These are phyloP conservation scores for Ettlia oleoabundans DNA, from an alignment of 139 green algal genomes.

Conservation along the genomic window DNA sequence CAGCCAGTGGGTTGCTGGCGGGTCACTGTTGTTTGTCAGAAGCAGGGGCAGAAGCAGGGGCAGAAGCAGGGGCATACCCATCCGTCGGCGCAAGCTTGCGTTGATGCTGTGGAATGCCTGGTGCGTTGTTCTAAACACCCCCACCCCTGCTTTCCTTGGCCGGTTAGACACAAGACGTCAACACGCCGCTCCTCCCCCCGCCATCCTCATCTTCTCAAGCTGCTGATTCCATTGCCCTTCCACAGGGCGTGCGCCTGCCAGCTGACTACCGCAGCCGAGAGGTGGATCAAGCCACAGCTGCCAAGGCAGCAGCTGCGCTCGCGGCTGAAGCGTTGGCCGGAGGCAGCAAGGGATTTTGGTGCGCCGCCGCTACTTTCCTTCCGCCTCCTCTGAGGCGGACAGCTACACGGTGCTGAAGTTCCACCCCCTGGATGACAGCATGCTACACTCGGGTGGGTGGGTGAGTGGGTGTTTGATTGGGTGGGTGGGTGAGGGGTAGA, in stretches of 20 bases:
- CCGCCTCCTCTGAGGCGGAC: slow-evolving; percentile 52
- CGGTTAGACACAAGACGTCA: no score
- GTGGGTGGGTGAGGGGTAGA: neutral
- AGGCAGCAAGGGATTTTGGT: neutral
- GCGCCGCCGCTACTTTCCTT: slow-evolving; percentile 46
- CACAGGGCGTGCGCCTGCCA: neutral
- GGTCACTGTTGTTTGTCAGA: no score
- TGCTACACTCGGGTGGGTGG: slow-evolving; percentile 20
- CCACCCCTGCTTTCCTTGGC: no score
- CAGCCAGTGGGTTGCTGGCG: no score
- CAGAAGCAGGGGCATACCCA: no score
- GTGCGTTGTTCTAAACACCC: no score
- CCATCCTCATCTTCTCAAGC: no score
- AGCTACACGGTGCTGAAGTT: slow-evolving; percentile 73
- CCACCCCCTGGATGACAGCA: slow-evolving; percentile 48
- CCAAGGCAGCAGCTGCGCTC: neutral
- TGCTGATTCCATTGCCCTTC: no score
- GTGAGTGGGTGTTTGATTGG: neutral
- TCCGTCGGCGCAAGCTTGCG: no score
- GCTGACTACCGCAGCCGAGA: neutral
- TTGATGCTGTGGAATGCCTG: no score
- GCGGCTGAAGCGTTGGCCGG: neutral
- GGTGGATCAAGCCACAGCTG: neutral
- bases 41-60: neutral
- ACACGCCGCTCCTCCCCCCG: no score